Evolutionary conservation across 768 basidiomycete genomes (phyloP).

Genomic region (Hirschioporus abietinus): DNA sequence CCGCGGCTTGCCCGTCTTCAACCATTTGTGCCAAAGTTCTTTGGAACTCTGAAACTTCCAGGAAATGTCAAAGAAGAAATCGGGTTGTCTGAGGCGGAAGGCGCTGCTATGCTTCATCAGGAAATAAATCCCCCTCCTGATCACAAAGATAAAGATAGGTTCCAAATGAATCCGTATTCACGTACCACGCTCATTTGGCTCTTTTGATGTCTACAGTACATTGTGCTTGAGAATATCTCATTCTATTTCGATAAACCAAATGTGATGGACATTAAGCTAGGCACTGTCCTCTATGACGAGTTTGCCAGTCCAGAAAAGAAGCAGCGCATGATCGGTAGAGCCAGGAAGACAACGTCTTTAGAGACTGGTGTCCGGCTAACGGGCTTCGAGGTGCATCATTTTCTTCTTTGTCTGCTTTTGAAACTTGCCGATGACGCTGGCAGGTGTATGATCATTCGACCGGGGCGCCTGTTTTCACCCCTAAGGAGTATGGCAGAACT

Average conservation of each 20-base stretch:
- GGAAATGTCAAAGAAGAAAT: conserved; percentile 44
- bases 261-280: conserved; percentile 90
- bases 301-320: conserved; percentile 65
- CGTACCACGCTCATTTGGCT: neutral
- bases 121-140: neutral
- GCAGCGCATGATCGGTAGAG: conserved; percentile 68
- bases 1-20: conserved; percentile 38
- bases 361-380: conserved; percentile 80
- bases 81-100: conserved; percentile 15
- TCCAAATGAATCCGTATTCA: neutral
- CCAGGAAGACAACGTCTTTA: conserved; percentile 62
- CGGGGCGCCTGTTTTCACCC: conserved; percentile 51
- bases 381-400: conserved; percentile 73
- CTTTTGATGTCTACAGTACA: conserved; percentile 42
- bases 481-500: conserved; percentile 75
- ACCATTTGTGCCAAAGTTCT: conserved; percentile 67
- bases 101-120: conserved; percentile 16
- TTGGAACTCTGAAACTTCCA: conserved; percentile 71
- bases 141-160: neutral
- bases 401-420: conserved; percentile 1
- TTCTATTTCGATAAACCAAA: conserved; percentile 74
- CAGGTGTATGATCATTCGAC: conserved; percentile 71
- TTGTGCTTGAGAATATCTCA: conserved; percentile 84
- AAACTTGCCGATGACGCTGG: conserved; percentile 5
- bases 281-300: conserved; percentile 81